Evolutionary conservation across 2,329 filamentous ascomycete species (phyloP).

Genomic region (Penicillium sp.): DNA sequence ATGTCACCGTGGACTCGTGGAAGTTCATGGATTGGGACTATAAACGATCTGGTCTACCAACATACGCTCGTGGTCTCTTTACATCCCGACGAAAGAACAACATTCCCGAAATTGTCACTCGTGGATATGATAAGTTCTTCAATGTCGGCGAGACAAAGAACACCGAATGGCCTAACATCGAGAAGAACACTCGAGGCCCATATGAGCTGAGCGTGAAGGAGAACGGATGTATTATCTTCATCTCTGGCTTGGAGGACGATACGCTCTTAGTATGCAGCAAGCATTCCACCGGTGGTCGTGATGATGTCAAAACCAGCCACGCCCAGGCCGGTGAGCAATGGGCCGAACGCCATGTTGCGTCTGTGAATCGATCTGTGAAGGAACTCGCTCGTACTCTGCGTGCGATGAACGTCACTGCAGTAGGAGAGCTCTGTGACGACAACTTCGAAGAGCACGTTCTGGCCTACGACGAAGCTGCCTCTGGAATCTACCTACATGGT

Average conservation of each 20-base stretch:
- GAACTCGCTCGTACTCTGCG: constrained; percentile 78
- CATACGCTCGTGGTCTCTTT: constrained; percentile 91
- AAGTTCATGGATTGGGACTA: constrained; percentile 94
- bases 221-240: constrained; percentile 99
- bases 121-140: constrained; percentile 99
- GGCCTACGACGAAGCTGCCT: constrained; percentile 77
- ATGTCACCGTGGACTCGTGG: constrained; percentile 83
- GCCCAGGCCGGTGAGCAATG: constrained; percentile 79
- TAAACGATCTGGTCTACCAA: constrained; percentile 82
- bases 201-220: constrained; percentile 98
- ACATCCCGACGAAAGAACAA: constrained; percentile 71
- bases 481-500: constrained; percentile 92
- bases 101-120: constrained; percentile 74
- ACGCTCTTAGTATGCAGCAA: constrained; percentile 97
- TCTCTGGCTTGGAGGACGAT: constrained; percentile 85
- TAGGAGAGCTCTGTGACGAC: constrained; percentile 95
- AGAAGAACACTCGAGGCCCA: constrained; percentile 74
- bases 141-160: constrained; percentile 80
- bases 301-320: constrained; percentile 74
- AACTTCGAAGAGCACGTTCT: constrained; percentile 96
- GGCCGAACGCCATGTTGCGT: constrained; percentile 75
- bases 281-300: constrained; percentile 85
- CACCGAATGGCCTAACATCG: constrained; percentile 82
- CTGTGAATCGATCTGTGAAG: constrained; percentile 73
- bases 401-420: constrained; percentile 84